These are phyloP conservation scores for Melocanna baccifera DNA, from an alignment of 176 grass and related monocot genomes.

Conservation along the genomic window DNA sequence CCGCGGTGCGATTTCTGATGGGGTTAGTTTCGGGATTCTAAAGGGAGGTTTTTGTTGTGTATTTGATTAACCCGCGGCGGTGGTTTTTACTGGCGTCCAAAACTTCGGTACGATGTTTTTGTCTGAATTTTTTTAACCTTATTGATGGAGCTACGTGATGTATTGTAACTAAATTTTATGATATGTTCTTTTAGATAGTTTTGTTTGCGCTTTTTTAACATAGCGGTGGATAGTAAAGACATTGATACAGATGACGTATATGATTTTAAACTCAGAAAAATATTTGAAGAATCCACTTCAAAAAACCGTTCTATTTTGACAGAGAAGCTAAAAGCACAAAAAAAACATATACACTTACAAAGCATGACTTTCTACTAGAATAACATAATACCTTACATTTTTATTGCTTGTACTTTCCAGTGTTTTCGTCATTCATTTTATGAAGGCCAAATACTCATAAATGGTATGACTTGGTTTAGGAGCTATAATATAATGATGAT, in stretches of 20 bases:
- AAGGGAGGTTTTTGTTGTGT: neutral
- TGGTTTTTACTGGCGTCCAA: neutral
- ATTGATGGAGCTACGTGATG: neutral
- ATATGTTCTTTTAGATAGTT: too few species aligned
- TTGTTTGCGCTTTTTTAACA: too few species aligned
- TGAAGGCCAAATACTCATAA: neutral
- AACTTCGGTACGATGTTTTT: neutral
- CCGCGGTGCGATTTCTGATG: neutral
- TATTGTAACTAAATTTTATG: too few species aligned
- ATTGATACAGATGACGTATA: too few species aligned
- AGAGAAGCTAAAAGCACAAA: too few species aligned
- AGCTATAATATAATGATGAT: neutral
- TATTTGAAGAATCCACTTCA: too few species aligned
- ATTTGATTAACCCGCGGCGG: neutral
- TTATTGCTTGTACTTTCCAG: neutral
- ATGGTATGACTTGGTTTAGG: neutral
- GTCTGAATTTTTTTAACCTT: too few species aligned
- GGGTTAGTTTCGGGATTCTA: conserved; percentile 6
- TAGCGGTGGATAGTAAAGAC: too few species aligned
- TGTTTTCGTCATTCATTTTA: neutral
- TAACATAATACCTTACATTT: neutral
- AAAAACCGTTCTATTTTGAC: too few species aligned
- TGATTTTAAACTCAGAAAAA: too few species aligned
- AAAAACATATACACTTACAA: neutral
- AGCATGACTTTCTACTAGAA: neutral